Conservation (phyloP, 805 yeast genomes). For the Saturnispora hagleri region DNA sequence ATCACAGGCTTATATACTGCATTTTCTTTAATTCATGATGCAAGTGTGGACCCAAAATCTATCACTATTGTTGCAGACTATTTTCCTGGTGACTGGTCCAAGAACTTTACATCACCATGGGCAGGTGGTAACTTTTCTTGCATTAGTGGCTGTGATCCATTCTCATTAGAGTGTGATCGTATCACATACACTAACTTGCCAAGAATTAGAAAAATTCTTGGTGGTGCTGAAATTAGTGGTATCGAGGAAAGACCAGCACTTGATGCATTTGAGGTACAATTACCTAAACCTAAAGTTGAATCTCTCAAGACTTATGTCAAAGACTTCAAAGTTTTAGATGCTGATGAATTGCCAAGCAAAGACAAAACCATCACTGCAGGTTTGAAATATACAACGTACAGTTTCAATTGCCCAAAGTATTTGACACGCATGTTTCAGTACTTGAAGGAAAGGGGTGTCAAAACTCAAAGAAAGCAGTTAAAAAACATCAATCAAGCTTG, state of each 20-base stretch:
- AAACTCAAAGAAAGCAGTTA: conserved; percentile 36
- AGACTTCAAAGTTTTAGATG: conserved; percentile 33
- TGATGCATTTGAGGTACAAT: conserved; percentile 47
- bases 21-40: conserved; percentile 35
- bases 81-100: conserved; percentile 71
- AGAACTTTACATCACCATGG: conserved; percentile 70
- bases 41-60: conserved; percentile 29
- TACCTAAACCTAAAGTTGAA: conserved; percentile 37
- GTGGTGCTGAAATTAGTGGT: conserved; percentile 40
- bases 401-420: conserved; percentile 63
- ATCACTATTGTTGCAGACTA: conserved; percentile 54
- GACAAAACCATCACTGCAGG: conserved; percentile 36
- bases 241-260: conserved; percentile 41
- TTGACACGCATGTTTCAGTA: conserved; percentile 36
- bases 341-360: conserved; percentile 39
- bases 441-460: conserved; percentile 41
- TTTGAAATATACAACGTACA: conserved; percentile 48
- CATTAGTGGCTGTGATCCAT: conserved; percentile 48
- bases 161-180: conserved; percentile 42
- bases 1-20: conserved; percentile 59
- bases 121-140: conserved; percentile 60
- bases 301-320: conserved; percentile 41
- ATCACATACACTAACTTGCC: conserved; percentile 43
- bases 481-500: conserved; percentile 50
- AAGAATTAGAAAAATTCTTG: conserved; percentile 35